Base-by-base conservation (phyloP, 352 stramenopile genomes). In the Phytophthora constricta region DNA sequence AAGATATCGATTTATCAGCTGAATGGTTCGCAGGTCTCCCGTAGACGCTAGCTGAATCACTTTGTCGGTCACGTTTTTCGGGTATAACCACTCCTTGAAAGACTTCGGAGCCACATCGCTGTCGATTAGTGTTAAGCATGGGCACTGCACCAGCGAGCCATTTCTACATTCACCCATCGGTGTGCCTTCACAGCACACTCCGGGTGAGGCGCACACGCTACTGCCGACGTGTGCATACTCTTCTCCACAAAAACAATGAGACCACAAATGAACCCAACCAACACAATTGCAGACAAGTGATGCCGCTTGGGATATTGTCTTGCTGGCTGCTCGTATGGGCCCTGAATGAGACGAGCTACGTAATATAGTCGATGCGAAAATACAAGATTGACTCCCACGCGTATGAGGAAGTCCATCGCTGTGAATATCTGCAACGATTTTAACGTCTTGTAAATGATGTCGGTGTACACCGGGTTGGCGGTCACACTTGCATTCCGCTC, bases 61-160 rank as follows among this genome's bases (percentile, higher is more conserved):
- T 59, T 68, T 63, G 11, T 77, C 37, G 0, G 58, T 70, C n/a
- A 57, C 68, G 28, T 74, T 59, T 1, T 14, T 34, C 14, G 75
- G 62, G 0, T 47, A 22, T 8, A 68, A 9, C 76, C 76, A 84
- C 13, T 66, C 58, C 10, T 74, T 60, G 39, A 60, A 73, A 11
- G 31, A 66, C n/a, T 51, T 68, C 4, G 33, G n/a, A 1, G 28
- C 59, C 3, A 45, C 14, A n/a, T 72, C 31, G 16, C 47, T n/a
- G 48, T 82, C 66, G 34, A 82, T 70, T 16, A 72, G 62, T 13
- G 31, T 37, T 3, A 82, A 20, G 28, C 77, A 82, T n/a, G 74
- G 74, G 22, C 71, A 85, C 14, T 79, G 59, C 23, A 28, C 19
- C 26, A 68, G 17, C 2, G 34, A 58, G n/a, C 50, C 37, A 57